Evolutionary conservation across 2,329 filamentous ascomycete species (phyloP), one percentile per base, ranked within the genome.

Genomic region (Fonsecaea multimorphosa): DNA sequence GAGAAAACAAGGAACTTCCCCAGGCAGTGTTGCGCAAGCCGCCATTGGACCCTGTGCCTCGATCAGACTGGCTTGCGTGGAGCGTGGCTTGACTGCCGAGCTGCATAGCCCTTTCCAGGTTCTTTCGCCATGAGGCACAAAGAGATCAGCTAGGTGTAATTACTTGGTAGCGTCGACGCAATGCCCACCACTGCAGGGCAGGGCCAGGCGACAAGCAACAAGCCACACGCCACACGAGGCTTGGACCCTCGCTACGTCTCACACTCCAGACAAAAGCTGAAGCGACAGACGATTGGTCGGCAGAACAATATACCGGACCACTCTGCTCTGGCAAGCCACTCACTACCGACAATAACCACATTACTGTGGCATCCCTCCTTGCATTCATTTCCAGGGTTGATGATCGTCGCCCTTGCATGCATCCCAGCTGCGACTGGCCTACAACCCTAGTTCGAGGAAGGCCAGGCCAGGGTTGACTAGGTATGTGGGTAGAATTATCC

Each of bases 51-150:
- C 32, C 14, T 22, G n/a, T 40, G 14, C 60, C 34, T 34, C 24
- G n/a, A 31, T 4, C 29, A 31, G 29, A 32, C 29, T 44, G 19
- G 55, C 22, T 66, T 67, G 65, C 61, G 57, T 64, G 65, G 56
- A 64, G 65, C 61, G 57, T 64, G 65, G 56, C 61, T 60, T 44
- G 27, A n/a, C n/a, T n/a, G n/a, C n/a, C n/a, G n/a, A 29, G 38
- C 44, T 31, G 38, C 51, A 51, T 54, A 46, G 14, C 5, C 38
- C 38, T 8, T 31, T 31, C 8, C 29, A n/a, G n/a, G n/a, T n/a
- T n/a, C 34, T 38, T 8, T 38, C 2, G 34, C 11, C 34, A 38
- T 4, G 34, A 38, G 34, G 34, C 34, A 38, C 34, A 8, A 38
- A 38, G 14, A 2, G 34, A 8, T 31, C 29, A 38, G 34, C 11